These are phyloP conservation scores for Solanum arcanum DNA, from an alignment of 257 asterid species.

Conservation along the genomic window DNA sequence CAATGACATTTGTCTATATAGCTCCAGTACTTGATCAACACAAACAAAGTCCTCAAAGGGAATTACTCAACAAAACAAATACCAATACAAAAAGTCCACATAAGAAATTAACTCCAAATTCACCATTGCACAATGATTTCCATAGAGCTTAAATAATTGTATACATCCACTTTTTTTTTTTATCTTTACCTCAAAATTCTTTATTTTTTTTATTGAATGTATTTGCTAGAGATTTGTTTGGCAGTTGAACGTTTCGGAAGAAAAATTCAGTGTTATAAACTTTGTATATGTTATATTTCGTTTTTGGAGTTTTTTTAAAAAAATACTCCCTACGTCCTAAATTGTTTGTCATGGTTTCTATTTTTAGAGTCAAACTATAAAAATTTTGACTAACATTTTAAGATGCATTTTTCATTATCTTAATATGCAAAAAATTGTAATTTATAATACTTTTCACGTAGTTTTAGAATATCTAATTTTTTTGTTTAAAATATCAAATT, in stretches of 20 bases:
- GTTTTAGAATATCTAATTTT: too few relatives aligned
- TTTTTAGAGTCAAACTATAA: too few relatives aligned
- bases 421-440: too few relatives aligned
- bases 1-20: conserved; percentile 9
- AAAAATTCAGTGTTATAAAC: not conserved
- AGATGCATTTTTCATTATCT: too few relatives aligned
- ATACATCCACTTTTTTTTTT: not conserved
- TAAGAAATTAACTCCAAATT: not conserved
- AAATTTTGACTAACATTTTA: too few relatives aligned
- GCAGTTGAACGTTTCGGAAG: not conserved
- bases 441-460: too few relatives aligned
- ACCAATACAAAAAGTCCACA: not conserved
- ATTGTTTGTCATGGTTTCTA: too few relatives aligned
- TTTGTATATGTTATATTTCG: not conserved
- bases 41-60: not conserved
- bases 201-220: not conserved
- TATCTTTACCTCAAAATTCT: not conserved
- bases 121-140: not conserved
- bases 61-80: not conserved
- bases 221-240: not conserved
- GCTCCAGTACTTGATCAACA: conserved; percentile 10
- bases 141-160: not conserved
- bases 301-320: not conserved
- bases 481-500: too few relatives aligned
- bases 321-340: too few relatives aligned